A percentile compares a stretch with the other conserved stretches of the same genome.
phyloP scores from a whole-genome alignment of 441 rosid species.

The Viola pubescens region DNA sequence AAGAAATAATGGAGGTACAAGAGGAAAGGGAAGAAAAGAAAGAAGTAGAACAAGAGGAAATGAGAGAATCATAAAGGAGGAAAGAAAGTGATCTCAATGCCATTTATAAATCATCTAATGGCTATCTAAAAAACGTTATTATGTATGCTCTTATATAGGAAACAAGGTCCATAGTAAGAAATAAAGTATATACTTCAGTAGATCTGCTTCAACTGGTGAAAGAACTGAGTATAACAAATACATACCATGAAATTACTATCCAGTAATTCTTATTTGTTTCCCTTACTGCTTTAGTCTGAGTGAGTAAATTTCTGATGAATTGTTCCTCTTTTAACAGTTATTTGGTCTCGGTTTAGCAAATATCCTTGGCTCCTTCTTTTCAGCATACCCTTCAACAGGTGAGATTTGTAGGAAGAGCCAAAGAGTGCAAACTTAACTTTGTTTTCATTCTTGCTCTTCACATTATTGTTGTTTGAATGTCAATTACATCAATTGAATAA shows the following conservation, averaged over 20 bases:
- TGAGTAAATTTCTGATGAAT: conserved; percentile 10
- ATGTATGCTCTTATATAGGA: no score
- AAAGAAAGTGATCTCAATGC: not conserved
- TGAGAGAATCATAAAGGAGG: not conserved
- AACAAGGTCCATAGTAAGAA: no score
- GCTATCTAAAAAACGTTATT: no score
- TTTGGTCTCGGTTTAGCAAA: conserved; percentile 92
- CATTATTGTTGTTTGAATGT: no score
- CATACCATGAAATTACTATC: no score
- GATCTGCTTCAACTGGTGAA: no score
- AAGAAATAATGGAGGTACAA: not conserved
- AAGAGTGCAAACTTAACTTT: conserved; percentile 9
- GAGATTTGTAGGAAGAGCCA: conserved; percentile 18
- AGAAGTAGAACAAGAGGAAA: not conserved
- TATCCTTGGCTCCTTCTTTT: conserved; percentile 73
- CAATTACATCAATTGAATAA: conserved; percentile 6
- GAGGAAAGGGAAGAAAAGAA: not conserved
- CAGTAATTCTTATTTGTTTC: no score
- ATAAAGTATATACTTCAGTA: no score
- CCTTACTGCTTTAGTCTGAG: no score
- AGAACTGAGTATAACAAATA: no score
- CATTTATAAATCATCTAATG: not conserved
- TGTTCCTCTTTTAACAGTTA: conserved; percentile 42
- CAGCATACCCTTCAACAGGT: conserved; percentile 90
- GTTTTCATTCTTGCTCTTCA: conserved; percentile 2